phyloP scores from a whole-genome alignment of 495 filamentous ascomycete species.

The Pyrenula massariospora region DNA sequence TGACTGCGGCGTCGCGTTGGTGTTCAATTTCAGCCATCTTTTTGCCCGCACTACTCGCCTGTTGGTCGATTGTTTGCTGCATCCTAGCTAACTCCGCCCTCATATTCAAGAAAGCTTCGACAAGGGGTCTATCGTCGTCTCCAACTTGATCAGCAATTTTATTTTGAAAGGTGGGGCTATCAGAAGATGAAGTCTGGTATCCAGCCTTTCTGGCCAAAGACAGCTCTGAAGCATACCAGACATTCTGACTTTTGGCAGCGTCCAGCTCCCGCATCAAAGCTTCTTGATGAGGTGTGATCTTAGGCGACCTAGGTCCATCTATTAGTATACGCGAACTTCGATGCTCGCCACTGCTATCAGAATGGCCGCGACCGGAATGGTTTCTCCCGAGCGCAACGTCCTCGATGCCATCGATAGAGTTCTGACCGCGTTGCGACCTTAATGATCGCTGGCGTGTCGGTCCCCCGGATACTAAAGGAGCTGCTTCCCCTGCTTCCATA shows the following conservation, averaged over 20 bases:
- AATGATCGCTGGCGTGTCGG: slow-evolving; percentile 32
- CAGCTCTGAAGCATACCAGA: slow-evolving; percentile 94
- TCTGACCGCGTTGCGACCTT: slow-evolving; percentile 27
- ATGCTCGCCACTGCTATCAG: slow-evolving; percentile 30
- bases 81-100: slow-evolving; percentile 71
- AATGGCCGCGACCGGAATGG: slow-evolving; percentile 16
- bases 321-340: slow-evolving; percentile 23
- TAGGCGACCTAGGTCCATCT: slow-evolving; percentile 33
- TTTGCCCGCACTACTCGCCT: slow-evolving; percentile 72
- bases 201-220: slow-evolving; percentile 81
- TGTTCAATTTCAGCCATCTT: slow-evolving; percentile 87
- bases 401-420: slow-evolving; percentile 33
- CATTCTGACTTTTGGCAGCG: slow-evolving; percentile 67
- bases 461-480: slow-evolving; percentile 25
- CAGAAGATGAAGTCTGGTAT: slow-evolving; percentile 62
- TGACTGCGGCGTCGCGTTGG: slow-evolving; percentile 82
- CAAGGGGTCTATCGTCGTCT: slow-evolving; percentile 81
- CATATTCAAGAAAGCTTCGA: slow-evolving; percentile 90
- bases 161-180: slow-evolving; percentile 65
- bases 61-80: slow-evolving; percentile 75
- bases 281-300: slow-evolving; percentile 35
- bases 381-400: slow-evolving; percentile 32
- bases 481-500: slow-evolving; percentile 38
- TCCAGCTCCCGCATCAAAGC: slow-evolving; percentile 73
- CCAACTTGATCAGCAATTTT: slow-evolving; percentile 63